Percentiles rank a stretch among this genome's conserved stretches.
Conservation (phyloP, 768 basidiomycete species). For the Suillus americanus region DNA sequence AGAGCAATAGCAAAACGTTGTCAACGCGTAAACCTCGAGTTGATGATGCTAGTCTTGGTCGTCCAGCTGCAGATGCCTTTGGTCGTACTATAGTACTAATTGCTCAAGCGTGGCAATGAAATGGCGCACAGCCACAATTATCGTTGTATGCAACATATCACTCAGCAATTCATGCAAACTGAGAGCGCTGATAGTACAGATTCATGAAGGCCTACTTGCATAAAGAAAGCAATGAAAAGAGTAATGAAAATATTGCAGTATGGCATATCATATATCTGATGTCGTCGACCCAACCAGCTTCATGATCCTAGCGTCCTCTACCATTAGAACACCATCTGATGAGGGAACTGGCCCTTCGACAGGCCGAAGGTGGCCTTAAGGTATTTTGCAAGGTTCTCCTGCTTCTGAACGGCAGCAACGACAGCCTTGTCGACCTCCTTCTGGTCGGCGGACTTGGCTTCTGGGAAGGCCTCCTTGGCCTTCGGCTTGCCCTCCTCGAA, state of each 20-base stretch:
- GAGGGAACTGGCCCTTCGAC: constrained; percentile 96
- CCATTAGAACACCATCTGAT: constrained; percentile 85
- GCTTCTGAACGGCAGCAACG: constrained; percentile 85
- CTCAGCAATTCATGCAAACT: constrained; percentile 4
- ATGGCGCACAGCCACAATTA: background rate
- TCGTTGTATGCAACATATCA: background rate
- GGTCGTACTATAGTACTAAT: too few relatives aligned
- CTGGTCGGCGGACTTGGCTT: constrained; percentile 87
- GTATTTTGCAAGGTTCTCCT: constrained; percentile 89
- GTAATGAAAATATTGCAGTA: constrained; percentile 18
- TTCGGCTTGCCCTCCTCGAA: constrained; percentile 93
- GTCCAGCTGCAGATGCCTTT: background rate
- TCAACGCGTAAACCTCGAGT: constrained; percentile 2
- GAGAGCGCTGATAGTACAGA: constrained; percentile 7
- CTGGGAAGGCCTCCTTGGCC: constrained; percentile 82
- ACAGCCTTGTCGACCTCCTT: constrained; percentile 82
- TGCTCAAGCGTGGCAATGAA: background rate
- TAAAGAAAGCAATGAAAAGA: constrained; percentile 14
- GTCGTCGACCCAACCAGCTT: constrained; percentile 14
- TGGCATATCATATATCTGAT: constrained; percentile 26
- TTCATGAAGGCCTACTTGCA: constrained; percentile 13
- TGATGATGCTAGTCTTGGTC: background rate
- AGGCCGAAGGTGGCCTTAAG: constrained; percentile 90
- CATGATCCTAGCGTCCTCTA: constrained; percentile 18
- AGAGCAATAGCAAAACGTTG: background rate